Evolutionary conservation across 1,284 basidiomycete species (phyloP).

Genomic region (Ceratorhiza oryzae-sativae): DNA sequence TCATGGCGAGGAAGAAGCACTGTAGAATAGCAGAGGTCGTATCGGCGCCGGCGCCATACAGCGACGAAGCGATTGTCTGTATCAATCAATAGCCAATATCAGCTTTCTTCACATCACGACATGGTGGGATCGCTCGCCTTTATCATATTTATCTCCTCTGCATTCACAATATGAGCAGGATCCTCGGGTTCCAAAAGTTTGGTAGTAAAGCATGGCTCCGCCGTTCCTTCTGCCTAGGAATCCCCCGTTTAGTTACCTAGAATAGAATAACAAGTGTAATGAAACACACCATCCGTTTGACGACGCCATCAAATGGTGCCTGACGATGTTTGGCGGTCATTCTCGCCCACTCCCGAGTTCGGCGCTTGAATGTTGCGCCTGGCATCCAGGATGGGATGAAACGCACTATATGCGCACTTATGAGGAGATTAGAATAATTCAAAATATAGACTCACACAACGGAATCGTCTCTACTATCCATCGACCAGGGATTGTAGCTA

Average conservation of each 20-base stretch:
- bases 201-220: constrained; percentile 30
- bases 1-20: constrained; percentile 48
- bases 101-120: background rate
- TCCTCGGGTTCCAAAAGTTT: constrained; percentile 22
- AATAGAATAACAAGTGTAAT: background rate
- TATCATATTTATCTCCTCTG: constrained; percentile 12
- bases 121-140: background rate
- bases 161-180: background rate
- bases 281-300: constrained; percentile 19
- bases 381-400: constrained; percentile 41
- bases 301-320: constrained; percentile 28
- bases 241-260: background rate
- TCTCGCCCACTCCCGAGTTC: constrained; percentile 30
- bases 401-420: constrained; percentile 28
- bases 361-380: constrained; percentile 33
- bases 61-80: background rate
- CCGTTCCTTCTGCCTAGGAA: constrained; percentile 20
- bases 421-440: background rate
- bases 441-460: background rate
- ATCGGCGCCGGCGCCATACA: constrained; percentile 39
- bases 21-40: constrained; percentile 44
- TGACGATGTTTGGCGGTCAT: constrained; percentile 18
- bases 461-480: constrained; percentile 39
- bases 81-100: background rate
- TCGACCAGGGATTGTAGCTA: constrained; percentile 26